Base-by-base conservation (phyloP, 2,329 filamentous ascomycete genomes). In the Curvularia verruculosa region DNA sequence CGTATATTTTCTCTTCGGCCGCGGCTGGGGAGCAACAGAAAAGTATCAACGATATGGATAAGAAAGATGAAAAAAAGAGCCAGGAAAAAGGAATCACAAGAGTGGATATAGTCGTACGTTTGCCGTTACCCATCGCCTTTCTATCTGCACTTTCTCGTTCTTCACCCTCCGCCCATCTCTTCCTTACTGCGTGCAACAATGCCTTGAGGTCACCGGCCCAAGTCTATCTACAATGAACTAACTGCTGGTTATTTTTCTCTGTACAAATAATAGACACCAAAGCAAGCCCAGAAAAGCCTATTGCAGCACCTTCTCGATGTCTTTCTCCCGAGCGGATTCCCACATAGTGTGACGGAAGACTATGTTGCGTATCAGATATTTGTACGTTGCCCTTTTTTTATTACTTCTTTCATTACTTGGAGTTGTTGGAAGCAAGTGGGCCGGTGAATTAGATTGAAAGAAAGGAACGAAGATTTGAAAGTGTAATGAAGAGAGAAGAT, bases 251-350 rank as follows among this genome's bases (percentile, higher is more conserved):
- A n/a, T 12, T 12, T 36, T 34, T 15, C 9, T 34, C 12, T 13
- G 5, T 6, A 36, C 18, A 21, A 21, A 65, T 5, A 31, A 31
- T 12, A 31, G 61, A 31, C n/a, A 1, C 58, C 58, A 3, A 21
- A 28, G 29, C 23, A 50, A 26, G 36, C 46, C 13, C 21, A 24
- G 10, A 63, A 61, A 26, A 53, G 45, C 49, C 45, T 51, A 44
- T 72, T 71, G 64, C 77, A 77, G 65, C 74, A 63, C 52, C 60
- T 85, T 1, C 73, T 92, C 40, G 87, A 91, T 64, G 85, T 93
- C 26, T 96, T 96, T 72, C 82, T 96, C 1, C 93, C 93, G 0
- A 87, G 90, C 1, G 92, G 92, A n/a, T 97, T 89, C 75, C 93
- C 92, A 0, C 85, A 92, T 64, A 95, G 89, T 47, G 93, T 97